These are phyloP conservation scores for Groenewaldozyma sp. DNA, from an alignment of 1,139 yeast genomes.

Conservation along the genomic window DNA sequence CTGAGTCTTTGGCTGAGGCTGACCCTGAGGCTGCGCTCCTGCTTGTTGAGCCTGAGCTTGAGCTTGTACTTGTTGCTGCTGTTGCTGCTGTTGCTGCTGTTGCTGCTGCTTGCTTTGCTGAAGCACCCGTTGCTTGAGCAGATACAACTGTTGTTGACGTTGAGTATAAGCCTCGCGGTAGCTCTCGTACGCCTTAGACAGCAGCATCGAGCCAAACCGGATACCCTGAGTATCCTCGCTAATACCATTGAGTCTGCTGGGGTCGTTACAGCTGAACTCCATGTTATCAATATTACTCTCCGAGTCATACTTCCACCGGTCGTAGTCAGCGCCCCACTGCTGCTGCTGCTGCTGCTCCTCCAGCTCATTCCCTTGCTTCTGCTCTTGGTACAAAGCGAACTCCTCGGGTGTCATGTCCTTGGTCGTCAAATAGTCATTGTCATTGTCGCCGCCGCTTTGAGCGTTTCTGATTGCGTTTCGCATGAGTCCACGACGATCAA, in stretches of 20 bases:
- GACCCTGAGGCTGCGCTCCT: slow-evolving; percentile 19
- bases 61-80: slow-evolving; percentile 11
- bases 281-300: slow-evolving; percentile 45
- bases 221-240: slow-evolving; percentile 83
- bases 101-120: slow-evolving; percentile 23
- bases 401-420: too few species aligned
- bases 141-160: slow-evolving; percentile 36
- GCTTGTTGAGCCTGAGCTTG: slow-evolving; percentile 12
- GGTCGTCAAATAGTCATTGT: slow-evolving; percentile 21
- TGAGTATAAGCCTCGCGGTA: slow-evolving; percentile 46
- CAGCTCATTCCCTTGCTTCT: slow-evolving; percentile 20
- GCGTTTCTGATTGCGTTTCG: slow-evolving; percentile 5
- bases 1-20: slow-evolving; percentile 9
- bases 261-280: slow-evolving; percentile 51
- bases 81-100: slow-evolving; percentile 20
- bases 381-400: too few species aligned
- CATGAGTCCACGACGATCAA: slow-evolving; percentile 56
- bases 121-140: slow-evolving; percentile 23
- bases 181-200: slow-evolving; percentile 72
- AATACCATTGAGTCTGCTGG: slow-evolving; percentile 67
- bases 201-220: slow-evolving; percentile 83
- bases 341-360: slow-evolving; percentile 12
- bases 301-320: slow-evolving; percentile 69
- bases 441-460: background rate
- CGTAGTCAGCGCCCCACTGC: slow-evolving; percentile 21